Evolutionary conservation across 1,139 yeast species (phyloP).

Genomic region (Blastobotrys persicus): DNA sequence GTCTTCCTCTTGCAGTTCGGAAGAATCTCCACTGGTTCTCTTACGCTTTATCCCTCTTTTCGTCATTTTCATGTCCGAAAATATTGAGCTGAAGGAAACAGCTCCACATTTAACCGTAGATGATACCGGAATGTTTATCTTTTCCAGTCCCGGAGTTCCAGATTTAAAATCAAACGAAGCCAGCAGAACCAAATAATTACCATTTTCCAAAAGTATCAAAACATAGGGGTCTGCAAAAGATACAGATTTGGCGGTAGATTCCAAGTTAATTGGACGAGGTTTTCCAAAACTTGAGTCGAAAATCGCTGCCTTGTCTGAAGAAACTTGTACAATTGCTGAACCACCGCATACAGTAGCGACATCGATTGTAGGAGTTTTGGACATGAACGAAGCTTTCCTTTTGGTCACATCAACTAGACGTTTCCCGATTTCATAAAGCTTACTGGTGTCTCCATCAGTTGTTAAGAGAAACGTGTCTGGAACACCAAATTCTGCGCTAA

Average conservation of each 20-base stretch:
- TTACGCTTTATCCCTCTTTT: conserved; percentile 20
- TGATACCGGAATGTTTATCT: conserved; percentile 8
- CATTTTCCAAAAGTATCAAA: conserved; percentile 26
- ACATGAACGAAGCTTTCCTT: conserved; percentile 55
- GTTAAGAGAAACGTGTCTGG: conserved; percentile 63
- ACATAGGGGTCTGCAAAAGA: conserved; percentile 40
- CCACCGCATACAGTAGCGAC: conserved; percentile 62
- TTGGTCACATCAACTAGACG: conserved; percentile 59
- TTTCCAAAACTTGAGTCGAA: conserved; percentile 60
- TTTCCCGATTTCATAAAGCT: conserved; percentile 61
- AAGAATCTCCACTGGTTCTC: conserved; percentile 13
- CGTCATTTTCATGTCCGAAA: conserved; percentile 4
- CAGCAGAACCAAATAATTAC: conserved; percentile 18
- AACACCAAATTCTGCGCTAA: conserved; percentile 31
- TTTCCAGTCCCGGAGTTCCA: conserved; percentile 15
- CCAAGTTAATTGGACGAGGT: conserved; percentile 28
- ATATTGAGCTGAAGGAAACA: conserved; percentile 3
- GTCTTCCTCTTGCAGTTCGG: conserved; percentile 4
- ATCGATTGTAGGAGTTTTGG: conserved; percentile 62
- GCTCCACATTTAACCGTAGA: conserved; percentile 16
- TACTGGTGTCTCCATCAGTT: conserved; percentile 39
- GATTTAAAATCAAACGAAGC: conserved; percentile 10
- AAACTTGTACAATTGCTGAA: conserved; percentile 68
- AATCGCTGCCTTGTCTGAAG: conserved; percentile 61
- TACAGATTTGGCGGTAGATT: conserved; percentile 53